Conservation (phyloP, 2,329 filamentous ascomycete genomes). For the Trichoderma guizhouense region DNA sequence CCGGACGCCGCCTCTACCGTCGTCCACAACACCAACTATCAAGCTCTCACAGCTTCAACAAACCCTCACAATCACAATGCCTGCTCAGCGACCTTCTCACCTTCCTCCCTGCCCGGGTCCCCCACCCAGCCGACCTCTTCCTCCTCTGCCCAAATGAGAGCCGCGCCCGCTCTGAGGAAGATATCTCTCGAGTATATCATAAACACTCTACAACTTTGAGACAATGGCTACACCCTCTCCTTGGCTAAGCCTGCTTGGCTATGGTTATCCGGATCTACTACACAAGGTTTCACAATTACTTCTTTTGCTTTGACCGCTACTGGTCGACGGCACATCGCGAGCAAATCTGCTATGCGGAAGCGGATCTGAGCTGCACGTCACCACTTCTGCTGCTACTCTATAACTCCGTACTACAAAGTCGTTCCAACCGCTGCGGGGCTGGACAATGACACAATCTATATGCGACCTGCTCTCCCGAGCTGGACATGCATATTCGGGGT, state of each 20-base stretch:
- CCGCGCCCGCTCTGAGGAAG: constrained; percentile 25
- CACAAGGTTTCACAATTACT: background rate
- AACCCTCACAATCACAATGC: constrained; percentile 39
- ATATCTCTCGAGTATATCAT: background rate
- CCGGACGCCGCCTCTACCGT: constrained; percentile 9
- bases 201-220: background rate
- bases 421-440: constrained; percentile 19
- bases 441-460: constrained; percentile 1
- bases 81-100: constrained; percentile 60
- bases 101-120: constrained; percentile 66
- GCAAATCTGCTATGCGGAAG: constrained; percentile 14
- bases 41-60: constrained; percentile 15
- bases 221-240: constrained; percentile 26
- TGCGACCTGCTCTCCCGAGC: constrained; percentile 12
- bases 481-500: constrained; percentile 19
- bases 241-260: background rate
- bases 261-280: constrained; percentile 11
- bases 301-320: background rate
- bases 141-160: constrained; percentile 60
- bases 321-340: background rate
- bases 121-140: constrained; percentile 61
- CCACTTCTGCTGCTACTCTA: constrained; percentile 5
- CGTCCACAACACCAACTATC: constrained; percentile 18
- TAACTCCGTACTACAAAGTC: background rate
- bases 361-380: constrained; percentile 18